A percentile compares a stretch with the other conserved stretches of the same genome.
Conservation (phyloP, 257 asterid species). For the Solanum pennellii region DNA sequence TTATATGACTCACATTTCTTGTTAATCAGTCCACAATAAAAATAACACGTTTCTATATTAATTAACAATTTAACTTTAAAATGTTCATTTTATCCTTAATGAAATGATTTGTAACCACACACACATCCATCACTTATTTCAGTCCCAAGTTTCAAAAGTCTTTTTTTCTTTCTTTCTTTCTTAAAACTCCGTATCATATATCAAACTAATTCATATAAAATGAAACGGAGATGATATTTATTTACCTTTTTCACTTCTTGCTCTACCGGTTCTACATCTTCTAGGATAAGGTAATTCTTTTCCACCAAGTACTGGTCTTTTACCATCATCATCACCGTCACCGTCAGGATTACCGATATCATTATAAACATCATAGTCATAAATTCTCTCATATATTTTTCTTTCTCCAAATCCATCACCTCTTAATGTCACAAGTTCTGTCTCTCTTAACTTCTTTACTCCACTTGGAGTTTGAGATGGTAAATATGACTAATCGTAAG, state of each 20-base stretch:
- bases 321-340: not conserved
- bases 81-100: rapidly evolving
- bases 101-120: not conserved
- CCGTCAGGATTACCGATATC: constrained; percentile 63
- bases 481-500: constrained; percentile 45
- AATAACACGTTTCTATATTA: not conserved
- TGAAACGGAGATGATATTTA: too few relatives aligned
- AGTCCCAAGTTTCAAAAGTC: rapidly evolving
- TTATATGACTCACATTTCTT: too few relatives aligned
- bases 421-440: constrained; percentile 32
- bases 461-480: constrained; percentile 68
- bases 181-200: rapidly evolving
- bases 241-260: constrained; percentile 30
- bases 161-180: too few relatives aligned
- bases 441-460: constrained; percentile 19
- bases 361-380: constrained; percentile 75
- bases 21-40: not conserved
- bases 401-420: constrained; percentile 62
- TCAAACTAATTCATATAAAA: not conserved
- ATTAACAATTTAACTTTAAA: too few relatives aligned
- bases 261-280: constrained; percentile 70
- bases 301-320: constrained; percentile 68
- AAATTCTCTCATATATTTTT: constrained; percentile 34
- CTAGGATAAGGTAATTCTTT: constrained; percentile 51
- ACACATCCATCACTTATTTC: too few relatives aligned